Evolutionary conservation across 2,329 filamentous ascomycete species (phyloP).

Genomic region (Epicoccum nigrum): DNA sequence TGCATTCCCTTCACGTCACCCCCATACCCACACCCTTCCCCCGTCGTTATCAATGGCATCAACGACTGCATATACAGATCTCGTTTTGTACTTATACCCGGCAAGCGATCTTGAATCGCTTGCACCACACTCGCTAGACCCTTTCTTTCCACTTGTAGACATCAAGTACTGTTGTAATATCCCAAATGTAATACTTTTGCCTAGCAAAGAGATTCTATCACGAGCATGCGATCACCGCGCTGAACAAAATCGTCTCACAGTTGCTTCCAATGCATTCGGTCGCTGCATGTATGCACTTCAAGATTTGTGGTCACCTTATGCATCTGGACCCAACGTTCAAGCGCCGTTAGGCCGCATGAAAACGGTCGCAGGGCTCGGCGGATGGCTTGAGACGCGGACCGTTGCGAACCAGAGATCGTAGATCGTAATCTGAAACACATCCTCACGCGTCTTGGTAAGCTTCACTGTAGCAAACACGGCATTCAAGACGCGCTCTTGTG

Average conservation of each 20-base stretch:
- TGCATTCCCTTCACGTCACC: slow-evolving; percentile 12
- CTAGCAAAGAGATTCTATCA: slow-evolving; percentile 5
- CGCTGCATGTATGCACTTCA: not conserved
- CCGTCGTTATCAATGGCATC: slow-evolving; percentile 6
- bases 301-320: slow-evolving; percentile 12
- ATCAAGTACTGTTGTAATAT: slow-evolving; percentile 19
- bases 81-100: slow-evolving; percentile 16
- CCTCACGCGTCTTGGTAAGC: not conserved
- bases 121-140: slow-evolving; percentile 19
- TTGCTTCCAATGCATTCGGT: not conserved
- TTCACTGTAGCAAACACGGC: not conserved
- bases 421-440: slow-evolving; percentile 10
- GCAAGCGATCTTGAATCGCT: slow-evolving; percentile 2
- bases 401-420: slow-evolving; percentile 17
- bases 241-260: not conserved
- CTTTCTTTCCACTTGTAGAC: slow-evolving; percentile 19
- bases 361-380: slow-evolving; percentile 11
- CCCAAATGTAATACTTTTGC: slow-evolving; percentile 16
- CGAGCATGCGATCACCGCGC: not conserved
- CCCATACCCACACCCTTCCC: slow-evolving; percentile 9
- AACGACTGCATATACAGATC: slow-evolving; percentile 15
- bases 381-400: slow-evolving; percentile 15
- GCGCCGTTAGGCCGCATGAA: slow-evolving; percentile 7
- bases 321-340: slow-evolving; percentile 6
- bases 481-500: not conserved